These are phyloP conservation scores for Rhynchospora pubera DNA, from an alignment of 176 grass and related monocot species.

Conservation along the genomic window DNA sequence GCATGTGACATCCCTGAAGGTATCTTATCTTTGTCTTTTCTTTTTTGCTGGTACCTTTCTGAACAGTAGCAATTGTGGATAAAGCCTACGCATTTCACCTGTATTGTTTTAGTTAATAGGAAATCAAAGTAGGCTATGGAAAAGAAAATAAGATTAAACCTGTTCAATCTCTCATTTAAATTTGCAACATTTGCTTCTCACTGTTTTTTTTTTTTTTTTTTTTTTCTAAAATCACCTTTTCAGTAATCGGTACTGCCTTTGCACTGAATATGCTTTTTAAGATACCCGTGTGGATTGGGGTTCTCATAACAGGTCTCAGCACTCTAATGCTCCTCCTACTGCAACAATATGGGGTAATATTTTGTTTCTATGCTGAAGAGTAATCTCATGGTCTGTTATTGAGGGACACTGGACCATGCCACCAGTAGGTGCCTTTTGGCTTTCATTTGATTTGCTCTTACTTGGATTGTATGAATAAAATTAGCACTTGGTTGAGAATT, in stretches of 20 bases:
- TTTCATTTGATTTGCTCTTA: not conserved
- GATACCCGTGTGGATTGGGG: constrained; percentile 86
- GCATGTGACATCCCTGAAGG: constrained; percentile 99
- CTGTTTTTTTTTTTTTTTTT: not conserved
- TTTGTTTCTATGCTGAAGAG: not conserved
- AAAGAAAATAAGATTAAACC: not conserved
- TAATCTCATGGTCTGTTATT: not conserved
- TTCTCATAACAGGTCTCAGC: constrained; percentile 90
- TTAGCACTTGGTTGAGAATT: not conserved
- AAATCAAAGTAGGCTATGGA: not conserved
- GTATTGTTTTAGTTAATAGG: not conserved
- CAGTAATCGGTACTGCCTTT: constrained; percentile 99
- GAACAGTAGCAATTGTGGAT: not conserved
- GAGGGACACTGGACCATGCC: not conserved
- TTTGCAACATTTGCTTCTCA: not conserved
- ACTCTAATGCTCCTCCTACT: constrained; percentile 80
- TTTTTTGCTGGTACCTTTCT: not conserved
- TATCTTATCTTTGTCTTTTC: constrained; percentile 23
- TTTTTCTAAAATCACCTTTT: constrained; percentile 1
- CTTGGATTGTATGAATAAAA: not conserved
- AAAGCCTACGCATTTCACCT: not conserved
- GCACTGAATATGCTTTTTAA: constrained; percentile 95
- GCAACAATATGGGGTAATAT: constrained; percentile 90
- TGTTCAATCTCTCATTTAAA: not conserved
- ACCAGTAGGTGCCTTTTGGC: not conserved